Conservation (phyloP, 768 basidiomycete species). For the Auriscalpium microsporum region DNA sequence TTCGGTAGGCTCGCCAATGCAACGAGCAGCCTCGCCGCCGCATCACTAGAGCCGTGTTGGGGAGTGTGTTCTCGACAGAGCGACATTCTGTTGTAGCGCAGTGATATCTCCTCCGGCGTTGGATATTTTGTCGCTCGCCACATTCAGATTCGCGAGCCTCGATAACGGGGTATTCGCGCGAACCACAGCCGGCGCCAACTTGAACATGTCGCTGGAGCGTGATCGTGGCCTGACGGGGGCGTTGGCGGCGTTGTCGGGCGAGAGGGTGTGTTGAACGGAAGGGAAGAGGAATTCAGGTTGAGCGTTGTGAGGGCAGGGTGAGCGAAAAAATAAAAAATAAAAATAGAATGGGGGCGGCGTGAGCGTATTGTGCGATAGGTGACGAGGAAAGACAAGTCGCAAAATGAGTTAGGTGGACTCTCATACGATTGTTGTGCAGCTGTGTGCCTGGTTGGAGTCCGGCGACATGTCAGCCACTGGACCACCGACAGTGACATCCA, state of each 20-base stretch:
- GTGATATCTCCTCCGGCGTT: slow-evolving; percentile 43
- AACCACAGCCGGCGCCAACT: slow-evolving; percentile 46
- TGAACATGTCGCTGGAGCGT: slow-evolving; percentile 52
- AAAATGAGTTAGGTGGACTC: slow-evolving; percentile 54
- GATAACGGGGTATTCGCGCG: slow-evolving; percentile 60
- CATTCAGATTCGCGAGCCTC: slow-evolving; percentile 52
- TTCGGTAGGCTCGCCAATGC: slow-evolving; percentile 8
- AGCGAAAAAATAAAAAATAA: no score
- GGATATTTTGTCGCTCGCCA: slow-evolving; percentile 56
- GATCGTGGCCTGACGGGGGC: slow-evolving; percentile 13
- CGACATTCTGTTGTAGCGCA: slow-evolving; percentile 43
- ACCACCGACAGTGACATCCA: slow-evolving; percentile 50
- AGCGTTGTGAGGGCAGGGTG: slow-evolving; percentile 61
- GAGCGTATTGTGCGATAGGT: slow-evolving; percentile 68
- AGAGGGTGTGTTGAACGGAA: slow-evolving; percentile 57
- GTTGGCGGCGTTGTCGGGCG: slow-evolving; percentile 13
- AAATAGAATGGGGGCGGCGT: slow-evolving; percentile 50
- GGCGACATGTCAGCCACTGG: neutral
- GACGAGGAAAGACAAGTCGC: slow-evolving; percentile 59
- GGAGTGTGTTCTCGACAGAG: slow-evolving; percentile 62
- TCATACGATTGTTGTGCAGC: slow-evolving; percentile 71
- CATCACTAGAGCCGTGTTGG: slow-evolving; percentile 21
- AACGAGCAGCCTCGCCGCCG: slow-evolving; percentile 4
- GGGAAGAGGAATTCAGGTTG: slow-evolving; percentile 47
- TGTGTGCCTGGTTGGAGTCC: slow-evolving; percentile 20